phyloP scores from a whole-genome alignment of 2,329 filamentous ascomycete genomes.

The Elsinoe ampelina region DNA sequence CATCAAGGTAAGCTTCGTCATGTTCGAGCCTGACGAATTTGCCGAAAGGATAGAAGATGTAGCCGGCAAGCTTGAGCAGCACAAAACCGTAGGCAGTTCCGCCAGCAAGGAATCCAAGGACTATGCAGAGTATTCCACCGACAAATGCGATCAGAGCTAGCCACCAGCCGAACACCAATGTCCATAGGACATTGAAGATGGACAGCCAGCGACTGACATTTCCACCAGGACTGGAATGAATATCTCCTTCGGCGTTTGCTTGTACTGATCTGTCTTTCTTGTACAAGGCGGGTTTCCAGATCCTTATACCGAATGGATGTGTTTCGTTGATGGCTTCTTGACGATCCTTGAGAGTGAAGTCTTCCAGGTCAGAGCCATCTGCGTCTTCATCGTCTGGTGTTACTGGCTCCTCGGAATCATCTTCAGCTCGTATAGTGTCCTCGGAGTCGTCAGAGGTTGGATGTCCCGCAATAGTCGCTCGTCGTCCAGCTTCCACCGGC shows the following conservation, averaged over 20 bases:
- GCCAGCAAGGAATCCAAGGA: constrained; percentile 70
- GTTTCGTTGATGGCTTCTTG: constrained; percentile 98
- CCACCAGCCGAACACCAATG: constrained; percentile 92
- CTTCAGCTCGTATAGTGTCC: constrained; percentile 32
- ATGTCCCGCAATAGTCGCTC: neutral
- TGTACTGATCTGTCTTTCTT: constrained; percentile 96
- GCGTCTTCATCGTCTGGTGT: constrained; percentile 46
- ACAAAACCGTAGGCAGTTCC: constrained; percentile 78
- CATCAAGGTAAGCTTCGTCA: constrained; percentile 87
- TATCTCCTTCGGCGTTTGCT: constrained; percentile 90
- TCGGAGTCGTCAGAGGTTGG: constrained; percentile 31
- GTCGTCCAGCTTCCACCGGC: neutral
- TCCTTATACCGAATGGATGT: constrained; percentile 94
- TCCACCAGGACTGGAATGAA: constrained; percentile 86
- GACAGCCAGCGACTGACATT: constrained; percentile 76
- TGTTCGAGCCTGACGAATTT: constrained; percentile 90
- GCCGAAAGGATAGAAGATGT: constrained; percentile 92
- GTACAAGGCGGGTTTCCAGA: constrained; percentile 98
- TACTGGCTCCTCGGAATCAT: constrained; percentile 25
- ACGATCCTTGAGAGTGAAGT: constrained; percentile 92
- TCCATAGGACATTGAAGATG: constrained; percentile 86
- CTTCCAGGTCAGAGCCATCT: constrained; percentile 83
- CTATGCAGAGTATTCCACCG: constrained; percentile 65
- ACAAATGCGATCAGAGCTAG: constrained; percentile 65
- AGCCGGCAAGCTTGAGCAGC: constrained; percentile 72